Percentiles rank a stretch among this genome's conserved stretches.
phyloP scores from a whole-genome alignment of 2,329 filamentous ascomycete species.

The Hortaea werneckii region DNA sequence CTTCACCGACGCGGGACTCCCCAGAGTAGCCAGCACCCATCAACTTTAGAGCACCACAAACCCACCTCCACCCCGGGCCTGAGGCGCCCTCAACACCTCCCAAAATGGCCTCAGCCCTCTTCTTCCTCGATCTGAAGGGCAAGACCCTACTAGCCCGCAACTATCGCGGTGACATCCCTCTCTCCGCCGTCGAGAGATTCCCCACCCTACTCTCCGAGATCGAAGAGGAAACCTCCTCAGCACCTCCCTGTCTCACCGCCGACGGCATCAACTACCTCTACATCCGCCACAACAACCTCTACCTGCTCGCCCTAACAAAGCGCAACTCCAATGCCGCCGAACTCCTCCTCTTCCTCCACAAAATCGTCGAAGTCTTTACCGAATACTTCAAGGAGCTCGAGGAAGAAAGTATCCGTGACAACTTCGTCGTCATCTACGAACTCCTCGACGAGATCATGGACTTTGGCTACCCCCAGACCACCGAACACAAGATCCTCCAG shows the following conservation, averaged over 20 bases:
- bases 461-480: conserved; percentile 97
- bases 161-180: conserved; percentile 96
- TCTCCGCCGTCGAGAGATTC: conserved; percentile 98
- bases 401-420: conserved; percentile 97
- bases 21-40: too few relatives aligned
- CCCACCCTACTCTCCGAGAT: conserved; percentile 91
- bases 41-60: too few relatives aligned
- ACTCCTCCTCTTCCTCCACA: conserved; percentile 95
- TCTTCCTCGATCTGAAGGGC: conserved; percentile 99
- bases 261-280: conserved; percentile 99
- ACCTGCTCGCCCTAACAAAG: conserved; percentile 94
- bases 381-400: conserved; percentile 99
- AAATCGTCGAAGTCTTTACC: conserved; percentile 96
- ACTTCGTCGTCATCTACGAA: conserved; percentile 99
- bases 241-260: conserved; percentile 94
- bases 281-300: conserved; percentile 98
- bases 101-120: conserved; percentile 89
- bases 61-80: conserved; percentile 10
- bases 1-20: too few relatives aligned
- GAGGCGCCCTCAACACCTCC: conserved; percentile 9
- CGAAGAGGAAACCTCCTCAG: conserved; percentile 96
- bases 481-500: conserved; percentile 95
- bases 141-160: conserved; percentile 99
- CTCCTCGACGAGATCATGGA: conserved; percentile 99
- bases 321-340: conserved; percentile 98